Evolutionary conservation across 257 asterid species (phyloP), one percentile per base, ranked within the genome.

Genomic region (Solanum lycopersicoides): DNA sequence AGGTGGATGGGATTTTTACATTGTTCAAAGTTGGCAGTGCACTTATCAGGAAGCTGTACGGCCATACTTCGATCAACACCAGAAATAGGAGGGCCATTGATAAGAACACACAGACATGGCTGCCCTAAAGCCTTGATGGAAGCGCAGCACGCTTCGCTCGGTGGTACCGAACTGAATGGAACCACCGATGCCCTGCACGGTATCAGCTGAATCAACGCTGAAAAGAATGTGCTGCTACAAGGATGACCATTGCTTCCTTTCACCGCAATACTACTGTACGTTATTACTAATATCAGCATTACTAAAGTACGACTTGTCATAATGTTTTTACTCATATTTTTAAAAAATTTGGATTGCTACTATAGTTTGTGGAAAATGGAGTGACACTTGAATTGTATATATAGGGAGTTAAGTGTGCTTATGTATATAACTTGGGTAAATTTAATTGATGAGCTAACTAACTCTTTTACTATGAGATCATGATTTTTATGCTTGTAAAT

Each of bases 11-110:
- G 5, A 56, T 56, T 20, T 11, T 77, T 92, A 95, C 99, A 95
- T 87, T 98, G 96, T 84, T 93, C 97, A 87, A 97, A 97, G 94
- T 94, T 92, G 45, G 97, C 93, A 45, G 94, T 86, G 92, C 98
- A 95, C 90, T 95, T 95, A 69, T 90, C 95, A 3, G 99, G 99
- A 87, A 97, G 99, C 92, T 92, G 95, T 93, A 92, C 65, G 39
- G 99, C 99, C 90, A 91, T 90, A 91, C 63, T 79, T 9, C 99
- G 94, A 82, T 97, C 99, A 11, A 97, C 96, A 4, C 98, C 98
- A 3, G 97, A 90, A 82, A 97, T 95, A 3, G 99, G 98, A 75
- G 99, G 99, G n/a, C 99, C 99, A 74, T 92, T 97, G 50, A 95
- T 89, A 21, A 97, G 97, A 44, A 95, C 92, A 63, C 99, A 97